Evolutionary conservation across 352 stramenopile genomes (phyloP).

Genomic region (Hyaloperonospora brassicae): DNA sequence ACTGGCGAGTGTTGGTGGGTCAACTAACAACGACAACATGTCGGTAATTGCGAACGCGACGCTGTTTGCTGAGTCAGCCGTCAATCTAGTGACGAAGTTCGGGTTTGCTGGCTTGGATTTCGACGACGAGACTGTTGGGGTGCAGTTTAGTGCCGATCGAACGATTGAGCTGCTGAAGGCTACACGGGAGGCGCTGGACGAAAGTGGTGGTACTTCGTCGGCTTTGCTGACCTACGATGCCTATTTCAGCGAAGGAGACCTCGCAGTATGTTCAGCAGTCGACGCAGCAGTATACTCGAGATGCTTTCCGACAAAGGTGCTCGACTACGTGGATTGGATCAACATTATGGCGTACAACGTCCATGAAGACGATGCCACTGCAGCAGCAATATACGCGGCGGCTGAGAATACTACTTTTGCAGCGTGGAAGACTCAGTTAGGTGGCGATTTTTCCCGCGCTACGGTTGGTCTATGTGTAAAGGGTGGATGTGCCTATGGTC

Average conservation of each 20-base stretch:
- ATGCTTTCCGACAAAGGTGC: conserved; percentile 47
- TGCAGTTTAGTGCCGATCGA: conserved; percentile 41
- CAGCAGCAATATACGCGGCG: conserved; percentile 42
- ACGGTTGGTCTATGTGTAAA: conserved; percentile 52
- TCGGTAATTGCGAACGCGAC: conserved; percentile 32
- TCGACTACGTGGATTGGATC: conserved; percentile 62
- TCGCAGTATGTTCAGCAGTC: conserved; percentile 43
- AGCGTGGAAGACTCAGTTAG: conserved; percentile 38
- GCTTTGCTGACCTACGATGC: conserved; percentile 65
- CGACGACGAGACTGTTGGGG: conserved; percentile 62
- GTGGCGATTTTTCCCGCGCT: conserved; percentile 37
- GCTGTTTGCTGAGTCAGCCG: conserved; percentile 43
- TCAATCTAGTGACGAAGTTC: conserved; percentile 48
- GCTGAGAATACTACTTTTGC: conserved; percentile 53
- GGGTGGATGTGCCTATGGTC: conserved; percentile 51
- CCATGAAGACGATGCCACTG: conserved; percentile 30
- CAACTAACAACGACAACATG: conserved; percentile 65
- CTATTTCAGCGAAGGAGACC: conserved; percentile 57
- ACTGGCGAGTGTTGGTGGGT: conserved; percentile 57
- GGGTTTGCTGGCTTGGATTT: conserved; percentile 69
- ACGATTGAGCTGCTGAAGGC: conserved; percentile 41
- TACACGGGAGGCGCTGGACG: conserved; percentile 36
- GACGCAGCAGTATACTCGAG: conserved; percentile 36
- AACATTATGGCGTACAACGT: conserved; percentile 86
- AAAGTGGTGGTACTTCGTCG: conserved; percentile 13